phyloP scores from a whole-genome alignment of 2,329 filamentous ascomycete species.

The Alternaria triticina region DNA sequence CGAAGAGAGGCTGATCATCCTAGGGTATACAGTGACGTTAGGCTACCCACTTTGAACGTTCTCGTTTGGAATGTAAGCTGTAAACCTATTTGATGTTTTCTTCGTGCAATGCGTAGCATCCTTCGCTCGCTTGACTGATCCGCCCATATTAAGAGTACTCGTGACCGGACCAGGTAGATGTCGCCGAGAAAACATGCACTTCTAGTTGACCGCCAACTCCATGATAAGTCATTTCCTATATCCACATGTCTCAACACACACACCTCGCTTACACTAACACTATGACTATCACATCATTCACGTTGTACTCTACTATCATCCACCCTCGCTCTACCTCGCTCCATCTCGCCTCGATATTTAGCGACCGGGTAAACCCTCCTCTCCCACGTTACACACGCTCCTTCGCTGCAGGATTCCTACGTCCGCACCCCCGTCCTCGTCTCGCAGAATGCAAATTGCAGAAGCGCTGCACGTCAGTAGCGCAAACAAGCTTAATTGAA shows the following conservation, averaged over 20 bases:
- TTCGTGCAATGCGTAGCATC: too few relatives aligned
- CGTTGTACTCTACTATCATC: background rate
- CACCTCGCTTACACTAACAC: background rate
- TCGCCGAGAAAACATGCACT: background rate
- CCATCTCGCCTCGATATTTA: background rate
- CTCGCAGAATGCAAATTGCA: too few relatives aligned
- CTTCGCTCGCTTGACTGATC: too few relatives aligned
- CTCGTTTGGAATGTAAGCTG: too few relatives aligned
- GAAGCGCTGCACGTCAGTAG: background rate
- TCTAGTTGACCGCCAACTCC: background rate
- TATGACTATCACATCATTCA: background rate
- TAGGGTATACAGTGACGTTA: too few relatives aligned
- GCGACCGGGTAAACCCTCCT: background rate
- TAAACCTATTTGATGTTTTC: too few relatives aligned
- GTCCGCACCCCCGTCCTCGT: too few relatives aligned
- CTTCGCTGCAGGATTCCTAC: background rate
- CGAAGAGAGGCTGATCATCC: too few relatives aligned
- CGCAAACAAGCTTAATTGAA: background rate
- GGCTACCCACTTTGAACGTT: too few relatives aligned
- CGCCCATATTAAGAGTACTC: too few relatives aligned
- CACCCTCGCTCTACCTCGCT: background rate
- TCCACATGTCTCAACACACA: background rate
- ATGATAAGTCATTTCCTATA: background rate
- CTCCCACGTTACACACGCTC: background rate
- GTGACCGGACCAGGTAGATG: rapidly evolving